Conservation (phyloP, 768 basidiomycete genomes). For the Termitomyces sp. region DNA sequence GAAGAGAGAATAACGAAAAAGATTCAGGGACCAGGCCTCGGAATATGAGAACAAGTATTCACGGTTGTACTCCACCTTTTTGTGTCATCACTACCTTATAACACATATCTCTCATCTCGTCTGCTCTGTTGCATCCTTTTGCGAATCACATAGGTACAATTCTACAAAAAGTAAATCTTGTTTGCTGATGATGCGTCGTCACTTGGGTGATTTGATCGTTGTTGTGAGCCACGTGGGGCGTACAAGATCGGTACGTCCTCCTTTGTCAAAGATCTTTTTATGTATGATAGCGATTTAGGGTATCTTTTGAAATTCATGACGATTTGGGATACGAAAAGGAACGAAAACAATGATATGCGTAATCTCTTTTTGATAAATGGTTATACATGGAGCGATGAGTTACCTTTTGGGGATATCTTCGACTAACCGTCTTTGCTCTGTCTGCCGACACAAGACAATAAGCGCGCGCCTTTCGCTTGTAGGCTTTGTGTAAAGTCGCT, state of each 20-base stretch:
- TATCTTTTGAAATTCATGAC: conserved; percentile 11
- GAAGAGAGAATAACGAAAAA: conserved; percentile 58
- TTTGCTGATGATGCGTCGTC: background rate
- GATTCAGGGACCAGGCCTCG: conserved; percentile 73
- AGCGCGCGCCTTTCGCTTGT: conserved; percentile 8
- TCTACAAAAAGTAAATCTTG: conserved; percentile 5
- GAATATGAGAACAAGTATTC: conserved; percentile 33
- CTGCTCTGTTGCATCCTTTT: background rate
- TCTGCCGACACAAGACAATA: conserved; percentile 18
- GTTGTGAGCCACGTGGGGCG: conserved; percentile 14
- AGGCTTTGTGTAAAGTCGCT: conserved; percentile 18
- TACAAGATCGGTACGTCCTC: conserved; percentile 21
- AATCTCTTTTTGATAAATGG: conserved; percentile 11
- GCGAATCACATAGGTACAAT: background rate
- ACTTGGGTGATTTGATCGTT: conserved; percentile 4
- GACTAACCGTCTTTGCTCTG: conserved; percentile 7
- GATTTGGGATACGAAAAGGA: conserved; percentile 1
- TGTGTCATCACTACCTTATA: conserved; percentile 4
- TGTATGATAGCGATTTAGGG: conserved; percentile 11
- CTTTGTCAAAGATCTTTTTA: conserved; percentile 17
- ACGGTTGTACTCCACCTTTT: background rate
- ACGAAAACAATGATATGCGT: conserved; percentile 12
- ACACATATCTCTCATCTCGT: background rate
- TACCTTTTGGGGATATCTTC: conserved; percentile 13
- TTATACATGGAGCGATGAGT: conserved; percentile 1